phyloP scores from a whole-genome alignment of 192 early-diverging fungal species.

The Backusella australiensis region DNA sequence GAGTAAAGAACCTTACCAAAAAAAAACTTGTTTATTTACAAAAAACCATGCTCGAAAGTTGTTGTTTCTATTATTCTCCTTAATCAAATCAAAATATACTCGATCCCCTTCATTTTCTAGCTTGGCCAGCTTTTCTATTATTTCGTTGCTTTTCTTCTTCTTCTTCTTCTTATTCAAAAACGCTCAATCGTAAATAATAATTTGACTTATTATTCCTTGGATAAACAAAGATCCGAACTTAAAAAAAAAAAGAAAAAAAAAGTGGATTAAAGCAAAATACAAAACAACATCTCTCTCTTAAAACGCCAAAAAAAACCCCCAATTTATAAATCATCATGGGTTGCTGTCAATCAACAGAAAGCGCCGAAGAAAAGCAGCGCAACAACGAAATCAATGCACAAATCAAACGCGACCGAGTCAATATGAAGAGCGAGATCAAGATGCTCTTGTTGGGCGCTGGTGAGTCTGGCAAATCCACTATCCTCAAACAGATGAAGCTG shows the following conservation, averaged over 20 bases:
- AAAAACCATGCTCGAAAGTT: neutral
- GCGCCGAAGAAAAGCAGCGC: conserved; percentile 75
- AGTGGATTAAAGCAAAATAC: too few relatives aligned
- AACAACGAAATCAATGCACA: conserved; percentile 93
- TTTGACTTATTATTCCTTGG: too few relatives aligned
- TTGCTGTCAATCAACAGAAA: conserved; percentile 83
- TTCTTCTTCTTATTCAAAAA: too few relatives aligned
- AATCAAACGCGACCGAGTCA: conserved; percentile 77
- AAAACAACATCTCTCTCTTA: neutral
- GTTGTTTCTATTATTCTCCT: neutral
- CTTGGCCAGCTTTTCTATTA: too few relatives aligned
- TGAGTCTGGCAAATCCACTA: conserved; percentile 97
- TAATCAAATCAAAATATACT: neutral
- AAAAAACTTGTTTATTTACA: neutral
- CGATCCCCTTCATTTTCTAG: neutral
- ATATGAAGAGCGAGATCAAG: conserved; percentile 89
- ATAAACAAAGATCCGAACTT: too few relatives aligned
- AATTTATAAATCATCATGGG: conserved; percentile 72
- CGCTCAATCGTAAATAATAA: too few relatives aligned
- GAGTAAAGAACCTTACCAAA: neutral
- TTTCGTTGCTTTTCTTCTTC: too few relatives aligned
- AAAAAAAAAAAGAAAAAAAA: too few relatives aligned
- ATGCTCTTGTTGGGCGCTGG: conserved; percentile 93
- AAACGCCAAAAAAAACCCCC: neutral
- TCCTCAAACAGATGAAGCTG: conserved; percentile 98